A percentile compares a stretch with the other conserved stretches of the same genome.
Evolutionary conservation across 2,329 filamentous ascomycete species (phyloP).

Genomic region (Penicillium psychrosexuale): DNA sequence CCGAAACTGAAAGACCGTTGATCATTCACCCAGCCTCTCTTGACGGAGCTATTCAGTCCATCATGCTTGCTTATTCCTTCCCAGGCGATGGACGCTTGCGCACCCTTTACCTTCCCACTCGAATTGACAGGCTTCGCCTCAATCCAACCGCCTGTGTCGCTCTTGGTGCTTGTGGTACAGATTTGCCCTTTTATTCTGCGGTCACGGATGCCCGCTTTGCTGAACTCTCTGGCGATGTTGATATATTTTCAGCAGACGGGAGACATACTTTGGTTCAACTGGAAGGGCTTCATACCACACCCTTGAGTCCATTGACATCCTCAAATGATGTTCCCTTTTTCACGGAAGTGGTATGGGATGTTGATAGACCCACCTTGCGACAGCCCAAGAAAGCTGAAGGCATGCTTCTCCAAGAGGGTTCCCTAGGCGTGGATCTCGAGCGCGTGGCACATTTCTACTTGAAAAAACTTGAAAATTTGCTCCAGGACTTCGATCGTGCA

Average conservation of each 20-base stretch:
- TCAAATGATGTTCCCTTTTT: slow-evolving; percentile 20
- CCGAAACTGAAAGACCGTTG: slow-evolving; percentile 1
- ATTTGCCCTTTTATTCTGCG: slow-evolving; percentile 18
- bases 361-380: slow-evolving; percentile 11
- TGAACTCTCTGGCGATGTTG: slow-evolving; percentile 26
- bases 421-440: slow-evolving; percentile 12
- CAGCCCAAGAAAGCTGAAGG: background rate
- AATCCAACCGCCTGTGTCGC: slow-evolving; percentile 10
- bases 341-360: slow-evolving; percentile 17
- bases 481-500: background rate
- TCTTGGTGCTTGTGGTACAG: slow-evolving; percentile 6
- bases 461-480: slow-evolving; percentile 2
- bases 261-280: slow-evolving; percentile 18
- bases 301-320: slow-evolving; percentile 15
- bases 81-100: slow-evolving; percentile 21
- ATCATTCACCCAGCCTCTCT: slow-evolving; percentile 17
- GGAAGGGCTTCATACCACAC: slow-evolving; percentile 22
- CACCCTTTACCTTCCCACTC: slow-evolving; percentile 22
- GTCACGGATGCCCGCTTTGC: slow-evolving; percentile 14
- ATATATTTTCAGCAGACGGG: slow-evolving; percentile 19
- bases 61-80: slow-evolving; percentile 23
- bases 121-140: slow-evolving; percentile 18
- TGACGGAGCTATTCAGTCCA: slow-evolving; percentile 22
- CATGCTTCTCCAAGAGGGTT: background rate
- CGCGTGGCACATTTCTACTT: slow-evolving; percentile 21